Conservation (phyloP, 305 asterid genomes). For the Fraxinus nigra region DNA sequence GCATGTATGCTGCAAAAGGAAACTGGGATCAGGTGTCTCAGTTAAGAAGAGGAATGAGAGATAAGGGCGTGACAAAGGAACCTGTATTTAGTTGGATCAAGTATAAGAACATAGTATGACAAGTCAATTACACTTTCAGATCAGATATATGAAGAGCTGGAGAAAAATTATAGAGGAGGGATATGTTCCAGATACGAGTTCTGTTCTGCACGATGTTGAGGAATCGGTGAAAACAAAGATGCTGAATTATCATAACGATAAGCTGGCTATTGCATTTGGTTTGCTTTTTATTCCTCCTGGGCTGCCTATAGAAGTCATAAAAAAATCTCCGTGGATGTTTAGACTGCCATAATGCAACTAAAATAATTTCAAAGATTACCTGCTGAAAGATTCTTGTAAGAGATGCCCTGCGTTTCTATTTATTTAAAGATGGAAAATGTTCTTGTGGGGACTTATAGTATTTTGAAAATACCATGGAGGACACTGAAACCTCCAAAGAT, state of each 20-base stretch:
- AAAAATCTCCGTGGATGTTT: constrained; percentile 75
- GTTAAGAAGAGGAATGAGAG: constrained; percentile 75
- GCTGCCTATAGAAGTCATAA: constrained; percentile 74
- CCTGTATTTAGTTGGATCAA: constrained; percentile 95
- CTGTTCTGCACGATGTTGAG: constrained; percentile 70
- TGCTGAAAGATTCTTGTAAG: constrained; percentile 81
- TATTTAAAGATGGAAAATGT: constrained; percentile 77
- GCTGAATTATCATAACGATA: constrained; percentile 81
- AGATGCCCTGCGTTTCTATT: constrained; percentile 76
- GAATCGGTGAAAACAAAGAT: constrained; percentile 62
- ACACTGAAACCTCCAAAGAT: neutral
- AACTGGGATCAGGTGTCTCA: constrained; percentile 81
- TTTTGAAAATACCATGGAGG: neutral
- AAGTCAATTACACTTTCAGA: constrained; percentile 63
- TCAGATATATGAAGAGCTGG: constrained; percentile 62
- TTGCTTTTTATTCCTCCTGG: constrained; percentile 64
- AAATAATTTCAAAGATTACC: constrained; percentile 77
- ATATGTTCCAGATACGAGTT: constrained; percentile 66
- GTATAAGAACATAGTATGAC: constrained; percentile 78
- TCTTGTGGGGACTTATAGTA: constrained; percentile 86
- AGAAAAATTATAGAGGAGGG: constrained; percentile 52
- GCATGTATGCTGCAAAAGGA: constrained; percentile 73
- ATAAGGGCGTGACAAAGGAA: constrained; percentile 71
- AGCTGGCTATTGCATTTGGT: constrained; percentile 94
- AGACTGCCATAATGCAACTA: constrained; percentile 88